Conservation (phyloP, 2,329 filamentous ascomycete species). For the Colletotrichum sp. region DNA sequence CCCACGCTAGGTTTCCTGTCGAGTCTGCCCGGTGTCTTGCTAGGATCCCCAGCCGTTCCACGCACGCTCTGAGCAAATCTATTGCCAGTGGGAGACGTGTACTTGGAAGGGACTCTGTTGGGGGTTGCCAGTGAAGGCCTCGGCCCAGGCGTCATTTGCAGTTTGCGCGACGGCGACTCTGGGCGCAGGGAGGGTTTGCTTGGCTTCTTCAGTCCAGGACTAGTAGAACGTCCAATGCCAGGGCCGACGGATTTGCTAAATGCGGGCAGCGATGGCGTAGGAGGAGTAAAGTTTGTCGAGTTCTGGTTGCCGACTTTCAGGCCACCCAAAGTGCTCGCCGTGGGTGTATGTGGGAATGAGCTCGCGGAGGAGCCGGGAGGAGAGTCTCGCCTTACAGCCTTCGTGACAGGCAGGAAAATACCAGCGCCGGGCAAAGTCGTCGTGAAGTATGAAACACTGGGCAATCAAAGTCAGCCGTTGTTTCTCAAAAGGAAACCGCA, state of each 20-base stretch:
- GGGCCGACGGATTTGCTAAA: conserved; percentile 91
- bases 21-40: conserved; percentile 53
- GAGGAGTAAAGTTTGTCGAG: conserved; percentile 66
- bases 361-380: conserved; percentile 53
- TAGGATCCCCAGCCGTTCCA: conserved; percentile 65
- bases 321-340: conserved; percentile 63
- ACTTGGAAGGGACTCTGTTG: conserved; percentile 57
- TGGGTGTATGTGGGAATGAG: conserved; percentile 70
- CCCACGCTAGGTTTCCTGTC: conserved; percentile 58
- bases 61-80: conserved; percentile 70
- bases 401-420: conserved; percentile 89
- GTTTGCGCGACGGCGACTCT: conserved; percentile 80
- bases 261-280: conserved; percentile 71
- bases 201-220: conserved; percentile 73
- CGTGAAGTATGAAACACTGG: conserved; percentile 77
- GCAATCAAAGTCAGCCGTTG: conserved; percentile 24
- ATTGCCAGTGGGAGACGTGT: conserved; percentile 66
- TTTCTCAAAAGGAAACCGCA: conserved; percentile 8
- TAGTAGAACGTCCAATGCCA: conserved; percentile 59
- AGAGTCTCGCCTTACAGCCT: conserved; percentile 73
- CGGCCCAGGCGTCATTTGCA: conserved; percentile 66
- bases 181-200: conserved; percentile 80
- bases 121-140: conserved; percentile 65
- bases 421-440: conserved; percentile 82
- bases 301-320: conserved; percentile 62